Conservation (phyloP, 31 red algal species). For the Asparagopsis taxiformis region DNA sequence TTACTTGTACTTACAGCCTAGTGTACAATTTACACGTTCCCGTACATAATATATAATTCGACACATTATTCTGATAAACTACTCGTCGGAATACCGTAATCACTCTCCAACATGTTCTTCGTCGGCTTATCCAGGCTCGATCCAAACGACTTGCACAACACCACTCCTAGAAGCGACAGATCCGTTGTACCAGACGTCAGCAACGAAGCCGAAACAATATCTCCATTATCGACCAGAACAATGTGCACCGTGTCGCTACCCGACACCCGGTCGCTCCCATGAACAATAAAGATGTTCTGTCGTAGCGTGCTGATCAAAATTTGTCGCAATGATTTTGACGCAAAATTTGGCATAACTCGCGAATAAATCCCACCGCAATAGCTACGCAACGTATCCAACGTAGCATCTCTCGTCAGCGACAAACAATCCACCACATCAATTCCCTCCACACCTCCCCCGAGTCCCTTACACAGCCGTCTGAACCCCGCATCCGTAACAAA, state of each 20-base stretch:
- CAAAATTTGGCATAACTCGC: conserved; percentile 35
- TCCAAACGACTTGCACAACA: conserved; percentile 59
- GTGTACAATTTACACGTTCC: too few species aligned
- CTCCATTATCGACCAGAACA: conserved; percentile 54
- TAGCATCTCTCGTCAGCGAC: conserved; percentile 43
- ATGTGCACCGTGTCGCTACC: conserved; percentile 61
- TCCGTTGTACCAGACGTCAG: conserved; percentile 65
- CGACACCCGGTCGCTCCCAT: conserved; percentile 39
- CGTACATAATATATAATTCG: background rate
- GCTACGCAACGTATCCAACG: conserved; percentile 20
- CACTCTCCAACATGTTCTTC: conserved; percentile 37
- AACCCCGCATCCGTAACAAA: conserved; percentile 46
- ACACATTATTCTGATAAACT: conserved; percentile 26
- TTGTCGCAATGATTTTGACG: conserved; percentile 29
- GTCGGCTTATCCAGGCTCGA: conserved; percentile 43
- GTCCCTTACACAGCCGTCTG: conserved; percentile 21
- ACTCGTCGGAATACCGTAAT: conserved; percentile 55
- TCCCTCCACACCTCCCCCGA: conserved; percentile 32
- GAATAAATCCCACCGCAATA: conserved; percentile 44
- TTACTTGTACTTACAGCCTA: too few species aligned
- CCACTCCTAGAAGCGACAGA: conserved; percentile 39
- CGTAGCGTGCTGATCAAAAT: conserved; percentile 47
- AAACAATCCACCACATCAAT: conserved; percentile 44
- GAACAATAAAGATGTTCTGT: conserved; percentile 68
- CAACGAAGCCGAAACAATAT: conserved; percentile 57